These are phyloP conservation scores for Chlorella variabilis DNA, from an alignment of 163 green algal species.

Conservation along the genomic window DNA sequence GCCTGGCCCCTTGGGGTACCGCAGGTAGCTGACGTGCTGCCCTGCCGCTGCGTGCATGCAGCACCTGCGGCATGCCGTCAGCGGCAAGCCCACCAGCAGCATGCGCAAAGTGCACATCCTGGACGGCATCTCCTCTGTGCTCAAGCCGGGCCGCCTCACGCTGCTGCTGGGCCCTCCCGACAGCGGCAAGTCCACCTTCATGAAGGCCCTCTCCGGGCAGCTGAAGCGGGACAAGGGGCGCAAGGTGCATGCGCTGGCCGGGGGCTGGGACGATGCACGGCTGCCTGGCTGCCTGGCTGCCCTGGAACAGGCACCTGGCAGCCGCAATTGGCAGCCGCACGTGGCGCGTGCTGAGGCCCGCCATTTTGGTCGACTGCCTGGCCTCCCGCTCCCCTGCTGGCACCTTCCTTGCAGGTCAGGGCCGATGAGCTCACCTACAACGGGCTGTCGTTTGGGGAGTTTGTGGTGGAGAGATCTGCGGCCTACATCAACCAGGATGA, in stretches of 20 bases:
- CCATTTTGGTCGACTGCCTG: no score
- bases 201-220: slow-evolving; percentile 62
- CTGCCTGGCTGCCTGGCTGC: background rate
- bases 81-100: no score
- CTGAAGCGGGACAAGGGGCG: background rate
- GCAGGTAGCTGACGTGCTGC: no score
- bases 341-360: no score
- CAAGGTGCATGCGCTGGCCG: background rate
- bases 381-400: no score
- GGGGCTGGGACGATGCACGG: background rate
- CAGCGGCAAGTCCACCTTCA: slow-evolving; percentile 70
- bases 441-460: slow-evolving; percentile 25
- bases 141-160: slow-evolving; percentile 65
- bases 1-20: no score
- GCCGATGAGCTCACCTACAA: slow-evolving; percentile 41
- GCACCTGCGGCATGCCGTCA: no score
- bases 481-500: slow-evolving; percentile 62
- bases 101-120: slow-evolving; percentile 1
- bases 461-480: slow-evolving; percentile 18
- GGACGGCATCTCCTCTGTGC: background rate
- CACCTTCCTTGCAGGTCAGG: background rate
- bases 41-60: no score
- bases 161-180: slow-evolving; percentile 80
- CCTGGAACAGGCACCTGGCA: background rate
- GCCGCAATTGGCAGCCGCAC: no score